Percentiles rank a stretch among this genome's conserved stretches.
Conservation (phyloP, 2,329 filamentous ascomycete species). For the Fusarium sp. region DNA sequence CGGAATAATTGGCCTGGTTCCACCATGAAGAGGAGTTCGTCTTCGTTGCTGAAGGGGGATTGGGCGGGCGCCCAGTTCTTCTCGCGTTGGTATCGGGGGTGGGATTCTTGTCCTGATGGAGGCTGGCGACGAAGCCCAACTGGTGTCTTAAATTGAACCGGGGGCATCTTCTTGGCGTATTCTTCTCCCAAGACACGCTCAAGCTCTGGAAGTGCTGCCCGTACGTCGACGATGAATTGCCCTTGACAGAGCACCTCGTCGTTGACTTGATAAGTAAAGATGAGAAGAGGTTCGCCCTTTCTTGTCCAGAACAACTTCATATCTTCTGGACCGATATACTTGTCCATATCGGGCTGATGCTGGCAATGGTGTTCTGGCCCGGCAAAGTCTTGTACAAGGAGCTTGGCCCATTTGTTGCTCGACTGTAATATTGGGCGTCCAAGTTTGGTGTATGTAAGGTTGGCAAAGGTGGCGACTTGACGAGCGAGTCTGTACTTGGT, state of each 20-base stretch:
- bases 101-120: constrained; percentile 17
- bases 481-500: constrained; percentile 27
- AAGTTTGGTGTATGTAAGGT: constrained; percentile 21
- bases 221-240: constrained; percentile 34
- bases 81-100: constrained; percentile 34
- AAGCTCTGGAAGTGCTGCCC: constrained; percentile 34
- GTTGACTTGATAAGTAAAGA: constrained; percentile 36
- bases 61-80: constrained; percentile 38
- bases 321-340: constrained; percentile 34
- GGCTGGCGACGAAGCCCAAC: constrained; percentile 21
- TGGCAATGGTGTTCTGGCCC: constrained; percentile 37
- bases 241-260: constrained; percentile 34
- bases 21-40: constrained; percentile 33
- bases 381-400: constrained; percentile 27
- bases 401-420: constrained; percentile 18
- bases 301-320: constrained; percentile 43
- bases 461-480: constrained; percentile 32
- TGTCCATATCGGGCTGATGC: constrained; percentile 32
- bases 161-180: constrained; percentile 6
- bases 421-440: constrained; percentile 14
- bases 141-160: constrained; percentile 27
- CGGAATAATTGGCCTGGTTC: constrained; percentile 33
- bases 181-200: constrained; percentile 19
- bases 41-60: constrained; percentile 22
- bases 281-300: constrained; percentile 33